Percentiles rank a stretch among this genome's conserved stretches.
Conservation (phyloP, 805 yeast species). For the Pichia gijzeniarum region DNA sequence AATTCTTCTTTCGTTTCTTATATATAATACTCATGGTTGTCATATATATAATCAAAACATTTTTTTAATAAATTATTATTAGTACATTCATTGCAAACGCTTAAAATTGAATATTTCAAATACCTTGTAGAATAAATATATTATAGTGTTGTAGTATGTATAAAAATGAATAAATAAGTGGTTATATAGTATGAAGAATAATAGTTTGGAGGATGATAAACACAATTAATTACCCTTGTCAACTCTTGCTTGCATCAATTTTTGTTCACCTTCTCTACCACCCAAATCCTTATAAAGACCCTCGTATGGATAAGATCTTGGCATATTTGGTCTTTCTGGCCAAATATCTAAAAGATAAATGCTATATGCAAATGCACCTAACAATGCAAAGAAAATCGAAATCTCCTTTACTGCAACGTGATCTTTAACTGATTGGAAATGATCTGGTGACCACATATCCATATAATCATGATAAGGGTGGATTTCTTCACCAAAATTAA, state of each 20-base stretch:
- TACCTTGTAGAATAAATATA: too few relatives aligned
- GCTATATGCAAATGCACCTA: conserved; percentile 36
- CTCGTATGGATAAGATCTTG: conserved; percentile 66
- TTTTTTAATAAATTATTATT: too few relatives aligned
- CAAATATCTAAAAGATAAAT: conserved; percentile 47
- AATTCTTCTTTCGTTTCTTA: too few relatives aligned
- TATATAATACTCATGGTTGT: too few relatives aligned
- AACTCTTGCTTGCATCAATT: conserved; percentile 36
- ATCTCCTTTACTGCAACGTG: conserved; percentile 54
- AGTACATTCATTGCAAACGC: too few relatives aligned
- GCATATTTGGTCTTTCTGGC: conserved; percentile 68
- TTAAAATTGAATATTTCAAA: too few relatives aligned
- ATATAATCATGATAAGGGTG: conserved; percentile 65
- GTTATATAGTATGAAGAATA: not conserved
- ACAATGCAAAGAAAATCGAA: conserved; percentile 46
- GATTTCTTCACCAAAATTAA: conserved; percentile 69
- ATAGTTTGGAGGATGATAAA: not conserved
- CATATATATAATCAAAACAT: too few relatives aligned
- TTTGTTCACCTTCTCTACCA: conserved; percentile 44
- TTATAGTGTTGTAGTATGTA: not conserved
- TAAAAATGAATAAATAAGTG: not conserved
- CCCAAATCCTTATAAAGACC: conserved; percentile 76
- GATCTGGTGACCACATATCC: conserved; percentile 85
- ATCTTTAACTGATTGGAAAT: conserved; percentile 54
- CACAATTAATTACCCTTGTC: conserved; percentile 27